These are phyloP conservation scores for Penicillium sp. DNA, from an alignment of 2,329 filamentous ascomycete genomes.

Conservation along the genomic window DNA sequence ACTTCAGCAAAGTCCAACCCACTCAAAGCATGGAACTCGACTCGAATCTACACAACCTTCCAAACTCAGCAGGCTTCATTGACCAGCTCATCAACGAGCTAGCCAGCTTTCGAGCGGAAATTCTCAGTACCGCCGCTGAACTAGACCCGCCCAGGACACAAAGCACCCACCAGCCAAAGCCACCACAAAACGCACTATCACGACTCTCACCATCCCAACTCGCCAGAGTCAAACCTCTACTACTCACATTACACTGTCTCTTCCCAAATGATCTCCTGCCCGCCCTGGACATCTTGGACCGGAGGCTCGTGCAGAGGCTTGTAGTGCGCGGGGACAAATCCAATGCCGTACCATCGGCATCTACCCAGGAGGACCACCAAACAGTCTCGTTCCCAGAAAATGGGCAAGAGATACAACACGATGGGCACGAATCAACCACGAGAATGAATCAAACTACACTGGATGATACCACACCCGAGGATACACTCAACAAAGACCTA, in stretches of 20 bases:
- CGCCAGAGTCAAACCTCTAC: conserved; percentile 56
- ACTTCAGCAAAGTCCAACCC: background rate
- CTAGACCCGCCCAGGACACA: conserved; percentile 15
- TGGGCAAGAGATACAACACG: background rate
- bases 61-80: conserved; percentile 29
- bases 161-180: conserved; percentile 13
- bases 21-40: conserved; percentile 15
- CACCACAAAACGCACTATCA: conserved; percentile 30
- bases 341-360: conserved; percentile 5
- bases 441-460: background rate
- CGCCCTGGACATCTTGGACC: conserved; percentile 85
- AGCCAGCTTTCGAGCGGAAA: conserved; percentile 12
- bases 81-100: conserved; percentile 35
- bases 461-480: background rate
- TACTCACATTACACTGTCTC: conserved; percentile 83
- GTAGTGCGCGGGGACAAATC: conserved; percentile 38
- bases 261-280: conserved; percentile 82
- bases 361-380: conserved; percentile 6
- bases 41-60: background rate
- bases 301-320: conserved; percentile 69
- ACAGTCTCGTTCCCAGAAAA: conserved; percentile 4
- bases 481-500: conserved; percentile 38
- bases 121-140: conserved; percentile 6
- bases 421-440: conserved; percentile 9
- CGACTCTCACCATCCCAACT: conserved; percentile 31